Conservation (phyloP, 176 grass and related monocot genomes). For the Ensete glaucum region DNA sequence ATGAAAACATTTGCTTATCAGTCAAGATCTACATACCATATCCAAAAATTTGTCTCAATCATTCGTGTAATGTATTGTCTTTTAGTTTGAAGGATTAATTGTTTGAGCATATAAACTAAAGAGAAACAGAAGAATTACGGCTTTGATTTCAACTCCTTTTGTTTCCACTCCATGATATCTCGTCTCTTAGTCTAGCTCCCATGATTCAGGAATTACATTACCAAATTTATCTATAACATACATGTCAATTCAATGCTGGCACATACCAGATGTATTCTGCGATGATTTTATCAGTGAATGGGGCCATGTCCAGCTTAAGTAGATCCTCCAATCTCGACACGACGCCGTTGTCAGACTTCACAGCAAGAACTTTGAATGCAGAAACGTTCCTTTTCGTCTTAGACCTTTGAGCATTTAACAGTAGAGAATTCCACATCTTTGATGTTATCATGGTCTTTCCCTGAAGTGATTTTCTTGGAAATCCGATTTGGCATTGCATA, state of each 20-base stretch:
- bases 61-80: background rate
- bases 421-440: slow-evolving; percentile 54
- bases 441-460: slow-evolving; percentile 28
- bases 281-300: slow-evolving; percentile 73
- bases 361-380: slow-evolving; percentile 76
- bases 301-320: slow-evolving; percentile 83
- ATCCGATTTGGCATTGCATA: slow-evolving; percentile 62
- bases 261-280: slow-evolving; percentile 91
- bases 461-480: slow-evolving; percentile 25
- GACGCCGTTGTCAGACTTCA: slow-evolving; percentile 42
- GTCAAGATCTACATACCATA: background rate
- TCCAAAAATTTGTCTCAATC: background rate
- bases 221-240: background rate
- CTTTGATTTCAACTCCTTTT: background rate
- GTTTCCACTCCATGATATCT: background rate
- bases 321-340: slow-evolving; percentile 73
- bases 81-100: no score
- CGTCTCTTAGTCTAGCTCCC: background rate
- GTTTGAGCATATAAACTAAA: no score
- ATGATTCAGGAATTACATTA: background rate
- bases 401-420: slow-evolving; percentile 24
- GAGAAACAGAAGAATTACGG: no score
- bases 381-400: slow-evolving; percentile 34
- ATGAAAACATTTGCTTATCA: slow-evolving; percentile 9
- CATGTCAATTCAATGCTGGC: background rate